phyloP scores from a whole-genome alignment of 2,329 filamentous ascomycete genomes.

The Achaetomium macrosporum region DNA sequence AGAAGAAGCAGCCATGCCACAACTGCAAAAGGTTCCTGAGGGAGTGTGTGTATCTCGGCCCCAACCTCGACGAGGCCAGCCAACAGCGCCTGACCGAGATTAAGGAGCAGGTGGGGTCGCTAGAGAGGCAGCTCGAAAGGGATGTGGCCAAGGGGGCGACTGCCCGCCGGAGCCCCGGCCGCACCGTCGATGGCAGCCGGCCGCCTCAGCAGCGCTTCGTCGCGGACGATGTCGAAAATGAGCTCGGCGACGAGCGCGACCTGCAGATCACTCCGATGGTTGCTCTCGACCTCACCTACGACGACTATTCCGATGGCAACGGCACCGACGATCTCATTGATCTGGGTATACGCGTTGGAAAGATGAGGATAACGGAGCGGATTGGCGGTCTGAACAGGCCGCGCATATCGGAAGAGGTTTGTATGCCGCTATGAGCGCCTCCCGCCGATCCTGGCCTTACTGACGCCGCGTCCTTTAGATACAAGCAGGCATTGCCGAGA shows the following conservation, averaged over 20 bases:
- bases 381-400: constrained; percentile 68
- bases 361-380: constrained; percentile 66
- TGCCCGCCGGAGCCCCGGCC: constrained; percentile 24
- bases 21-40: constrained; percentile 55
- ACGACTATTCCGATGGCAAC: constrained; percentile 49
- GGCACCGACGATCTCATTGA: constrained; percentile 58
- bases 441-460: background rate
- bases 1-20: constrained; percentile 64
- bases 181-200: constrained; percentile 13
- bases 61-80: constrained; percentile 61
- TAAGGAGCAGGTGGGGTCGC: constrained; percentile 69
- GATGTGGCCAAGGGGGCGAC: constrained; percentile 51
- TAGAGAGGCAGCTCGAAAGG: constrained; percentile 64
- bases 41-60: constrained; percentile 59
- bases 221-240: constrained; percentile 43
- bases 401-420: constrained; percentile 63
- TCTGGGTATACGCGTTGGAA: constrained; percentile 64
- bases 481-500: constrained; percentile 16
- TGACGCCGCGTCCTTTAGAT: constrained; percentile 19
- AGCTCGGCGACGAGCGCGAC: constrained; percentile 35
- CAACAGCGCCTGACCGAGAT: constrained; percentile 68
- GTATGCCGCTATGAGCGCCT: constrained; percentile 10
- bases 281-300: constrained; percentile 61
- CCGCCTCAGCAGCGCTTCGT: constrained; percentile 26
- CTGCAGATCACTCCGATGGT: constrained; percentile 59